Evolutionary conservation across 768 basidiomycete species (phyloP), one percentile per base, ranked within the genome.

Genomic region (Mycena vulgaris): DNA sequence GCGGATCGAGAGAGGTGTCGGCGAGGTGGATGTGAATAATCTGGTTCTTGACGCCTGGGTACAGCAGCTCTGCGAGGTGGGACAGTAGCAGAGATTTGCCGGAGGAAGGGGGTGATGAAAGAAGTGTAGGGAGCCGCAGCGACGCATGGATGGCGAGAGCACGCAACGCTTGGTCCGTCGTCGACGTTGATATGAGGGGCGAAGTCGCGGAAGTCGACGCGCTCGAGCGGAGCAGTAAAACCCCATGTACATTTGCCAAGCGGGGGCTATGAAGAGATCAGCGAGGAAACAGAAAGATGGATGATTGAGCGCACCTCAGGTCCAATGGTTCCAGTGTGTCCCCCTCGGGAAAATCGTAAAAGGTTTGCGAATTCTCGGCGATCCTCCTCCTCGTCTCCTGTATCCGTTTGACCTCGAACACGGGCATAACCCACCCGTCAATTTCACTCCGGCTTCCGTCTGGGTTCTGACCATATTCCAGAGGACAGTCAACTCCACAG

Each of bases 1-100:
- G 93, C 33, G 97, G 93, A 76, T 99, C 97, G 51, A 99, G 86
- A 2, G 97, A 97, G 0, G 96, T 97, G 75, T 99, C 98, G 8
- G 96, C 95, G 28, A 99, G 90, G 75, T 97, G 94, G 67, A 99
- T 91, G 0, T 89, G 91, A 33, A 99, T 87, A 47, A 98, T 87
- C 51, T 95, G 91, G 68, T 92, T 91, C 60, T 81, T 84, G 9
- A 81, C 76, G 23, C 82, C 83, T 0, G 95, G 92, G 75, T 90
- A 85, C 14, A 98, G 79, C 13, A 85, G 73, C 98, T 77, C 90
- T 89, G 3, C 98, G 95, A 90, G 1, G 95, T 98, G 90, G 17
- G 90, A 86, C 28, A 99, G 81, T 16, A 96, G 80, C 96, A 0
- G 96, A 91, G 92, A 90, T 78, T 99, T 99, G 57, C 98, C 98